Base-by-base conservation (phyloP, 352 stramenopile species). In the Globisporangium parvum region DNA sequence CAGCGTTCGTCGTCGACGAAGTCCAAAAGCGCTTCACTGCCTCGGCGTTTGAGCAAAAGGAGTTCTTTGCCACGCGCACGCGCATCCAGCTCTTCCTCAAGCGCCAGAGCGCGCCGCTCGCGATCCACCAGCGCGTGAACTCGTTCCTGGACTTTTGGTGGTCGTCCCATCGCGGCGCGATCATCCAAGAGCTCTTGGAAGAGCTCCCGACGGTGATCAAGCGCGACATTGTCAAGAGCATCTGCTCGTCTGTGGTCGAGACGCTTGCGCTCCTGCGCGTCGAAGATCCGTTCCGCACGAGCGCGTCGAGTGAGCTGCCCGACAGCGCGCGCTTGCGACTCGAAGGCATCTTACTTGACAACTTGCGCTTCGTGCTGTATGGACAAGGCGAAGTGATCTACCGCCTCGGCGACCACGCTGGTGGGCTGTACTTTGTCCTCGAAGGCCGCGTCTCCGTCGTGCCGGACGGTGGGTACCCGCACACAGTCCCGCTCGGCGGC, bases 131-230 rank as follows among this genome's bases (percentile, higher is more conserved):
- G 11, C 71, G 75, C 4, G 77, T 88, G 6, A 85, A 85, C 57
- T 77, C 75, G 15, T 88, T 86, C 45, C 45, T 88, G 14, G 75
- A 88, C 47, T 88, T 79, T 20, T 88, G 77, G 77, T 86, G 77
- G 77, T 82, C 75, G 15, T 63, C 75, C 6, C 77, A 88, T 42
- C 73, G 77, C 10, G 75, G 78, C 10, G 75, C 78, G 17, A 80
- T 85, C 46, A 77, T 88, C 42, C 72, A 75, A 37, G 70, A 87
- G 23, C 51, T 88, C 10, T 52, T 88, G 6, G 42, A 77, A 9
- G 76, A 88, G 33, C 64, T 88, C 1, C 78, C 78, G 0, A 56
- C 52, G 21, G 71, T 54, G 11, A 84, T 86, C 47, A 81, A 86
- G 42, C 67, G 71, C 3, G 76, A 87, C 35, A 83, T 88, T 17